Conservation (phyloP, 805 yeast species). For the Priceomyces castillae region DNA sequence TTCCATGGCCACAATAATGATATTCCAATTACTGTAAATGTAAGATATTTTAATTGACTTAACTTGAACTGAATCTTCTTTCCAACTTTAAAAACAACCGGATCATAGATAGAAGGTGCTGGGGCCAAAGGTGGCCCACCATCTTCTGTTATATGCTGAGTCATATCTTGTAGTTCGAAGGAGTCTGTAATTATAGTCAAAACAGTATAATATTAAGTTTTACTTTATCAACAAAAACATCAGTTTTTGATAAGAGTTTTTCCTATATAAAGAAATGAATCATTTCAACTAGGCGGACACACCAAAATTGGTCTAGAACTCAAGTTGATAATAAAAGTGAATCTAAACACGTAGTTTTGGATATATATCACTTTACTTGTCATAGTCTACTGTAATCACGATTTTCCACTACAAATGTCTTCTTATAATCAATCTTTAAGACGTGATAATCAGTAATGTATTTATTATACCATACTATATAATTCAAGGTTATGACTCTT, state of each 20-base stretch:
- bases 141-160: slow-evolving; percentile 2
- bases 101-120: slow-evolving; percentile 13
- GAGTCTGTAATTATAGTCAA: slow-evolving; percentile 1
- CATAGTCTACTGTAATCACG: no score
- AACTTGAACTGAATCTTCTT: slow-evolving; percentile 13
- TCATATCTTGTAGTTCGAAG: slow-evolving; percentile 4
- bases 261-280: no score
- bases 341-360: no score
- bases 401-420: no score
- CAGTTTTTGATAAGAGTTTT: neutral
- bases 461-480: no score
- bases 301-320: no score
- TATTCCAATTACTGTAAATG: slow-evolving; percentile 69
- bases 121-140: neutral
- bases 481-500: neutral
- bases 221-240: neutral
- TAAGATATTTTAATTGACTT: slow-evolving; percentile 44
- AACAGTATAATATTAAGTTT: neutral
- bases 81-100: slow-evolving; percentile 14
- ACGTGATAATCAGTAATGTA: no score
- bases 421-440: no score
- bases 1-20: slow-evolving; percentile 97
- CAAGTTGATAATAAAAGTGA: no score
- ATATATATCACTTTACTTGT: no score
- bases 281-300: no score